Conservation (phyloP, 305 asterid genomes). For the Fraxinus sp. region DNA sequence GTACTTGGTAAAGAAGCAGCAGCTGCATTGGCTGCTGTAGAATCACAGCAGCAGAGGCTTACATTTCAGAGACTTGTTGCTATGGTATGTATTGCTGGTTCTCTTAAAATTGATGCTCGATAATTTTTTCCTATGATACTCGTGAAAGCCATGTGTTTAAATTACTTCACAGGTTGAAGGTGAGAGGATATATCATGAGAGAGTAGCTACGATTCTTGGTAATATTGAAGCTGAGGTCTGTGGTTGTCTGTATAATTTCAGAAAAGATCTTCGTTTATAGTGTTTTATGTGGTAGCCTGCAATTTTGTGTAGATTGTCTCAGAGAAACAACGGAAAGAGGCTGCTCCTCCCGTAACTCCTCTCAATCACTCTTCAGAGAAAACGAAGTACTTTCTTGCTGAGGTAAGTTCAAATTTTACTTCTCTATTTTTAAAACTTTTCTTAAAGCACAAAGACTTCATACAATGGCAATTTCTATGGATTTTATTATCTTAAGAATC, state of each 20-base stretch:
- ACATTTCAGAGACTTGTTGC: slow-evolving; percentile 93
- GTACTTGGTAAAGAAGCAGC: slow-evolving; percentile 98
- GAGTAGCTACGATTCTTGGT: slow-evolving; percentile 90
- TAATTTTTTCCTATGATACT: slow-evolving; percentile 9
- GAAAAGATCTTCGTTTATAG: neutral
- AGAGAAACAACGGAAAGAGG: slow-evolving; percentile 93
- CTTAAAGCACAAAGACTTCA: neutral
- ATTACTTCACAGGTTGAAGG: slow-evolving; percentile 70
- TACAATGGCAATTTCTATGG: neutral
- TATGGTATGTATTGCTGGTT: slow-evolving; percentile 49
- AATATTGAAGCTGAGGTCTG: slow-evolving; percentile 90
- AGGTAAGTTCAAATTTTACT: slow-evolving; percentile 52
- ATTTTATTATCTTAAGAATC: neutral
- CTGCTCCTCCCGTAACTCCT: slow-evolving; percentile 83
- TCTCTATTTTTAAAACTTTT: neutral
- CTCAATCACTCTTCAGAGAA: slow-evolving; percentile 55
- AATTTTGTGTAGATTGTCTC: slow-evolving; percentile 66
- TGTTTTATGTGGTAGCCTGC: slow-evolving; percentile 15
- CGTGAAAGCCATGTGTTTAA: slow-evolving; percentile 11
- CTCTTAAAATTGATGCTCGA: neutral
- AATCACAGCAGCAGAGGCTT: slow-evolving; percentile 95
- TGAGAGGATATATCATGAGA: slow-evolving; percentile 81
- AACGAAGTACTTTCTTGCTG: slow-evolving; percentile 86
- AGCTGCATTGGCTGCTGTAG: slow-evolving; percentile 85
- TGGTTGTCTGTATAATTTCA: slow-evolving; percentile 23